Percentiles rank a stretch among this genome's conserved stretches.
phyloP scores from a whole-genome alignment of 306 rosid genomes.

The Inga laurina region DNA sequence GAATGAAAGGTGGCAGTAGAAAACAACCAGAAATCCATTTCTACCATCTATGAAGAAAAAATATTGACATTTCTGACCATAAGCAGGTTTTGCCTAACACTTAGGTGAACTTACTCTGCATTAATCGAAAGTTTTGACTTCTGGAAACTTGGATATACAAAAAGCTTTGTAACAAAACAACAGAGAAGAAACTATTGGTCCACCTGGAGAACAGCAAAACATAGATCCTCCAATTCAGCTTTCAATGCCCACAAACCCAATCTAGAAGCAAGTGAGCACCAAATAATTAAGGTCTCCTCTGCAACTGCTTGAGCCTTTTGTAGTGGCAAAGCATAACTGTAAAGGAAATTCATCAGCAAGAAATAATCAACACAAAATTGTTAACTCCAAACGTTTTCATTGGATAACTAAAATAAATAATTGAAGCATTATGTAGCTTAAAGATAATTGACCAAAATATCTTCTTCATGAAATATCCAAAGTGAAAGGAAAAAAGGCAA shows the following conservation, averaged over 20 bases:
- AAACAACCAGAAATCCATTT: neutral
- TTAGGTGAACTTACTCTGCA: neutral
- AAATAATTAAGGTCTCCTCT: constrained; percentile 86
- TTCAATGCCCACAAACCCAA: constrained; percentile 96
- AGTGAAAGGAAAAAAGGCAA: constrained; percentile 20
- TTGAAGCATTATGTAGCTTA: neutral
- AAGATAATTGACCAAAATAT: constrained; percentile 17
- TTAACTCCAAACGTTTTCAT: constrained; percentile 8
- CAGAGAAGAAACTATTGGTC: constrained; percentile 27
- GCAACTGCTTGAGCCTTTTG: constrained; percentile 96
- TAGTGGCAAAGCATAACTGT: constrained; percentile 80
- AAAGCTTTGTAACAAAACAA: constrained; percentile 24
- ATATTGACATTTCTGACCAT: neutral
- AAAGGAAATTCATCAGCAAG: constrained; percentile 32
- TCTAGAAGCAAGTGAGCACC: constrained; percentile 98
- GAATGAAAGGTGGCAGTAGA: neutral
- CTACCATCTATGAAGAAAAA: neutral
- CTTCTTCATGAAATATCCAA: constrained; percentile 14
- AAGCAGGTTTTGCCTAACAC: neutral
- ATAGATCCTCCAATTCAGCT: constrained; percentile 93
- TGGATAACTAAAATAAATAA: constrained; percentile 29
- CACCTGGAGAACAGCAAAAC: constrained; percentile 97
- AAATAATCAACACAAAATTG: constrained; percentile 19
- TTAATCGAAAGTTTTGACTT: neutral
- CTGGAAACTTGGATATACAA: neutral